Conservation (phyloP, 1,284 basidiomycete genomes). For the Apiotrichum sp. region DNA sequence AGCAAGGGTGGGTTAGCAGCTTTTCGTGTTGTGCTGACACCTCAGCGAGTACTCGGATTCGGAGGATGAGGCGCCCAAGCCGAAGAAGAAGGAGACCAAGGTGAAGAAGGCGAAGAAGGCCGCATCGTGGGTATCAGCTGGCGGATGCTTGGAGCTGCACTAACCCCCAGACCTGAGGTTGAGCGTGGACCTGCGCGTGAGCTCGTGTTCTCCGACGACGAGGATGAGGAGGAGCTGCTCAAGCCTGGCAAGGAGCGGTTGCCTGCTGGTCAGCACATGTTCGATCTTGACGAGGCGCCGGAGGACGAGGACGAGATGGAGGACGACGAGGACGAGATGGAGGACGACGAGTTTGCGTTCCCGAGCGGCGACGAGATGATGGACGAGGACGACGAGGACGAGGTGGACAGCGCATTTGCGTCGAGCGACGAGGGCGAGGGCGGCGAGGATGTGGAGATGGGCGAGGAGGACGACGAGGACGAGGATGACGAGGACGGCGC, state of each 20-base stretch:
- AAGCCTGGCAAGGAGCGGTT: constrained; percentile 37
- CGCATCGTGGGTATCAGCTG: constrained; percentile 16
- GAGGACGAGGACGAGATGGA: constrained; percentile 25
- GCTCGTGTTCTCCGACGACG: constrained; percentile 58
- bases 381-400: constrained; percentile 42
- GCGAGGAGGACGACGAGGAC: constrained; percentile 22
- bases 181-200: constrained; percentile 53
- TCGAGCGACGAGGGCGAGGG: constrained; percentile 39
- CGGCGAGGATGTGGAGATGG: constrained; percentile 7
- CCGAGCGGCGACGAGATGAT: constrained; percentile 49
- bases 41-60: constrained; percentile 46
- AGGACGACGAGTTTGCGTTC: constrained; percentile 50
- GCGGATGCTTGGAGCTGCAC: background rate
- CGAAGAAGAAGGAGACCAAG: constrained; percentile 52
- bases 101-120: constrained; percentile 44
- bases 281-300: constrained; percentile 46
- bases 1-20: constrained; percentile 30
- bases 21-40: background rate
- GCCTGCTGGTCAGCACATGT: constrained; percentile 42
- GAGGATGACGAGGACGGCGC: constrained; percentile 43
- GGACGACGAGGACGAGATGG: constrained; percentile 36
- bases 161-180: constrained; percentile 11
- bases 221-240: constrained; percentile 51
- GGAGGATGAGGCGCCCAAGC: constrained; percentile 44
- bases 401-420: constrained; percentile 47